Percentiles rank a stretch among this genome's conserved stretches.
These are phyloP conservation scores for Venturia effusa DNA, from an alignment of 2,329 filamentous ascomycete genomes.

Conservation along the genomic window DNA sequence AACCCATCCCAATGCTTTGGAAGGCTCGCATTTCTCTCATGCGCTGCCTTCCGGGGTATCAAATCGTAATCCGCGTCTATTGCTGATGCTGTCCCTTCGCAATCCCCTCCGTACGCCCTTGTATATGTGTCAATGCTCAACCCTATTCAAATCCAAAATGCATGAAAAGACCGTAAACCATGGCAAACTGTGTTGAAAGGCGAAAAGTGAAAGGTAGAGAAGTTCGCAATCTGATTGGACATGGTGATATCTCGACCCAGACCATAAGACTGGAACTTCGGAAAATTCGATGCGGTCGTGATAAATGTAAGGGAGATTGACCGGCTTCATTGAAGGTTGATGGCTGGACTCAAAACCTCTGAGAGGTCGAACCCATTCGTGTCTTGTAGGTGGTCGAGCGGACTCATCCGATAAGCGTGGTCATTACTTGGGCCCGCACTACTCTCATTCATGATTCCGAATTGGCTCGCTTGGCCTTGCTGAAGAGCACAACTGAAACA, in stretches of 20 bases:
- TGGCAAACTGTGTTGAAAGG: too few relatives aligned
- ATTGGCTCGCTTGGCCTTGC: constrained; percentile 28
- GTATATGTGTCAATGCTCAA: neutral
- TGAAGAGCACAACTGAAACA: constrained; percentile 44
- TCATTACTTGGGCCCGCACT: neutral
- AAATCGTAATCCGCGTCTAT: neutral
- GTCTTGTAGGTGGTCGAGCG: neutral
- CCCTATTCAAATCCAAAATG: neutral
- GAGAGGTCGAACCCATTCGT: neutral
- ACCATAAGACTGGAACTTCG: too few relatives aligned
- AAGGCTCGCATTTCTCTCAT: neutral
- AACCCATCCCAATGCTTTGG: neutral
- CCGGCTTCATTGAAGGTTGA: neutral
- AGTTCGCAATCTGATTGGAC: too few relatives aligned
- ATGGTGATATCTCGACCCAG: too few relatives aligned
- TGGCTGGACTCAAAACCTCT: neutral
- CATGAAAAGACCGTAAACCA: neutral
- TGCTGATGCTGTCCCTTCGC: neutral
- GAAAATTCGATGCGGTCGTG: neutral
- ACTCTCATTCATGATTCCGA: neutral
- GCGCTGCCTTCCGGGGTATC: neutral
- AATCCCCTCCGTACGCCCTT: neutral
- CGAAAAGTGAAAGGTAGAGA: too few relatives aligned
- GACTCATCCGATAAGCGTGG: neutral
- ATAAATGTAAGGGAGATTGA: neutral